These are phyloP conservation scores for Aspergillus pseudoviridinutans DNA, from an alignment of 2,329 filamentous ascomycete genomes.

Conservation along the genomic window DNA sequence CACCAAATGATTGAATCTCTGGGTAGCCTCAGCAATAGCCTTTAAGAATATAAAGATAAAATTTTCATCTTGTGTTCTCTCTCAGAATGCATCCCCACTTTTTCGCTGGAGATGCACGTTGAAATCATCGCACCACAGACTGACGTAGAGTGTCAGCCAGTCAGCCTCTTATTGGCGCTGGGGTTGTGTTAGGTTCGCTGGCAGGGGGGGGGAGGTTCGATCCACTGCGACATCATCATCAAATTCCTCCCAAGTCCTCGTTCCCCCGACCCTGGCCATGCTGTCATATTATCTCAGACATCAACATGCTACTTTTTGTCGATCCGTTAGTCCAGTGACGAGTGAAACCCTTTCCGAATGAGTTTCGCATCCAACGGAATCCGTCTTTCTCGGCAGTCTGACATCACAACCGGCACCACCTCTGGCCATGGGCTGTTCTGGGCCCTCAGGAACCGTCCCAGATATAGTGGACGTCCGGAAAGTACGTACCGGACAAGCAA, in stretches of 20 bases:
- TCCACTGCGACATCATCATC: background rate
- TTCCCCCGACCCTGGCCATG: background rate
- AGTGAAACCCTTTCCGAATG: no score
- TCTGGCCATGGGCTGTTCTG: background rate
- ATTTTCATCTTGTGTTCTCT: no score
- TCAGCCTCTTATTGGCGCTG: background rate
- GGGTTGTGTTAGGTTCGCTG: background rate
- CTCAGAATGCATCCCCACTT: constrained; percentile 1
- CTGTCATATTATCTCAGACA: background rate
- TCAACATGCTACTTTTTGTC: background rate
- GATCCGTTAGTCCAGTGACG: background rate
- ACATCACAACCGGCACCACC: background rate
- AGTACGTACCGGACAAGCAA: background rate
- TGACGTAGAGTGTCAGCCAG: constrained; percentile 14
- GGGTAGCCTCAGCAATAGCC: background rate
- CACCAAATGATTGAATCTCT: background rate
- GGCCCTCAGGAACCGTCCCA: background rate
- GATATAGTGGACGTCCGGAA: background rate
- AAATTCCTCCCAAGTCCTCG: background rate
- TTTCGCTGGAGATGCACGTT: constrained; percentile 13
- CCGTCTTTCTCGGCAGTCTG: background rate
- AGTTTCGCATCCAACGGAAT: background rate
- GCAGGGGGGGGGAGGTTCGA: background rate
- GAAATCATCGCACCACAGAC: constrained; percentile 19
- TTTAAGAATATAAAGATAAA: no score